Conservation (phyloP, 1,284 basidiomycete species). For the Coniophora puteana region DNA sequence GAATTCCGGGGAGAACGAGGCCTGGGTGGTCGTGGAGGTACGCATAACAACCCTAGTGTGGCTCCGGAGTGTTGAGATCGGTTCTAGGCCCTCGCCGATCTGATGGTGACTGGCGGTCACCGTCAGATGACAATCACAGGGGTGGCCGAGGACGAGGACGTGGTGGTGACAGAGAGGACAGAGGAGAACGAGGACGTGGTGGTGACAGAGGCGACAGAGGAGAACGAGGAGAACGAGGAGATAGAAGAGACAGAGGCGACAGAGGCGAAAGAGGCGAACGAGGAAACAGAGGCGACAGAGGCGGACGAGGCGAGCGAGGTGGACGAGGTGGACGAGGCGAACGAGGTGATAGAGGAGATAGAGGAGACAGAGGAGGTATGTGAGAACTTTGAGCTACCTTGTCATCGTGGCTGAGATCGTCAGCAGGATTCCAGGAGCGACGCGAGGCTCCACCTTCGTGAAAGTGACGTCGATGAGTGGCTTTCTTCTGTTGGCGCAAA, state of each 20-base stretch:
- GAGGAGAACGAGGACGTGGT: constrained; percentile 13
- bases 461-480: too few relatives aligned
- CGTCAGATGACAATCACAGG: constrained; percentile 34
- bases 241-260: constrained; percentile 18
- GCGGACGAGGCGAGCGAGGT: constrained; percentile 4
- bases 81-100: constrained; percentile 13
- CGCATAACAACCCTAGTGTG: constrained; percentile 19
- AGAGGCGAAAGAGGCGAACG: constrained; percentile 7
- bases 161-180: constrained; percentile 32
- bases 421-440: too few relatives aligned
- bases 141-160: constrained; percentile 43
- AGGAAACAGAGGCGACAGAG: constrained; percentile 3
- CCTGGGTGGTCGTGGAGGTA: constrained; percentile 31
- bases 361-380: too few relatives aligned
- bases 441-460: too few relatives aligned
- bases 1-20: constrained; percentile 32
- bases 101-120: constrained; percentile 36
- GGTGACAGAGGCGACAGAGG: too few relatives aligned
- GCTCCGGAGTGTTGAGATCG: background rate
- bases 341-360: background rate
- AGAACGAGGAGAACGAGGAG: too few relatives aligned
- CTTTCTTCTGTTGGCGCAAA: too few relatives aligned
- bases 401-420: too few relatives aligned
- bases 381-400: too few relatives aligned
- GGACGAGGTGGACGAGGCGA: background rate